Evolutionary conservation across 148 eudicot species (phyloP).

Genomic region (Rhododendron williamsianum): DNA sequence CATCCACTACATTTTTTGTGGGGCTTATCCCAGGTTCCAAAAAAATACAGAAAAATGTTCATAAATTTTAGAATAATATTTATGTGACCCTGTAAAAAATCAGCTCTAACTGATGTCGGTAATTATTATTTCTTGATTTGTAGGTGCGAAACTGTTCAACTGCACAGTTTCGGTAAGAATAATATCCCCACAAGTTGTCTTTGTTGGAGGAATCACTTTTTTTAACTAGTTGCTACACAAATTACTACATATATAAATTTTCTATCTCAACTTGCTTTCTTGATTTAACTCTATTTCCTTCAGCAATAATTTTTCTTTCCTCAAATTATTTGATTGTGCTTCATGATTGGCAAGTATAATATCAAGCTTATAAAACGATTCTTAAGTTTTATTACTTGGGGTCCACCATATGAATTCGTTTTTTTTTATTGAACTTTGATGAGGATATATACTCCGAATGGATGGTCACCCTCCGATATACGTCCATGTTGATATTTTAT

Average conservation of each 20-base stretch:
- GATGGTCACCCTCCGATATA: too few species aligned
- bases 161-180: too few species aligned
- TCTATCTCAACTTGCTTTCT: neutral
- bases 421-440: neutral
- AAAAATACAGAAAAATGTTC: too few species aligned
- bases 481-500: too few species aligned
- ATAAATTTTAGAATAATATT: too few species aligned
- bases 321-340: neutral
- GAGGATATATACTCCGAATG: neutral
- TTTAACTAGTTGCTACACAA: neutral
- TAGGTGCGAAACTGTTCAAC: too few species aligned
- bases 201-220: neutral
- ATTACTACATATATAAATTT: too few species aligned
- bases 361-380: neutral
- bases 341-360: neutral
- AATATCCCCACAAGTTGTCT: neutral
- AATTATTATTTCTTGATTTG: too few species aligned
- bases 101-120: too few species aligned
- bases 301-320: neutral
- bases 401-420: neutral
- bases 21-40: too few species aligned
- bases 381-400: neutral
- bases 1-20: too few species aligned
- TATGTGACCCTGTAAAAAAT: too few species aligned
- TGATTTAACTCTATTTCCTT: neutral